phyloP scores from a whole-genome alignment of 345 rosid species.

The Schrenkiella parvula region DNA sequence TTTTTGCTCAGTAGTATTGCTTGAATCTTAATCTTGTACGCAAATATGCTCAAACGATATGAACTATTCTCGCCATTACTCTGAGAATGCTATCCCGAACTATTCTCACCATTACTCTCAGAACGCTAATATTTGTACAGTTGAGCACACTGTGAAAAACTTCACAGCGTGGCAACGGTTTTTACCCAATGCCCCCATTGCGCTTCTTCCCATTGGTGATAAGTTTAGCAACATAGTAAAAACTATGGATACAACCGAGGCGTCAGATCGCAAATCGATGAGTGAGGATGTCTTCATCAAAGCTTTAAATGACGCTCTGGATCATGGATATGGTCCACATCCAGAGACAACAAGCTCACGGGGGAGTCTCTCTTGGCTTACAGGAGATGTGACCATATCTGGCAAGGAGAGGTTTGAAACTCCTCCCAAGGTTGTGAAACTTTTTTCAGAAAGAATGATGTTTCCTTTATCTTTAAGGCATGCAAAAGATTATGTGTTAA shows the following conservation, averaged over 20 bases:
- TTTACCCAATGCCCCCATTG: slow-evolving; percentile 89
- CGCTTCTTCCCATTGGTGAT: slow-evolving; percentile 85
- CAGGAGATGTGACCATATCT: slow-evolving; percentile 40
- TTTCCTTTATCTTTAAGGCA: slow-evolving; percentile 85
- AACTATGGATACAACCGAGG: slow-evolving; percentile 82
- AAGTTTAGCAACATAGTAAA: slow-evolving; percentile 89
- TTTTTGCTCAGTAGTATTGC: neutral
- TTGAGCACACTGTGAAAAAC: slow-evolving; percentile 70
- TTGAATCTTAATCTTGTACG: slow-evolving; percentile 34
- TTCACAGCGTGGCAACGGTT: slow-evolving; percentile 89
- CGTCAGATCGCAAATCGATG: slow-evolving; percentile 62
- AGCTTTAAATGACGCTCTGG: slow-evolving; percentile 73
- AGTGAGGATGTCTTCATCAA: slow-evolving; percentile 72
- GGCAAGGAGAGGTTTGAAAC: slow-evolving; percentile 60
- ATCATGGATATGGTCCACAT: slow-evolving; percentile 78
- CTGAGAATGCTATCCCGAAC: slow-evolving; percentile 63
- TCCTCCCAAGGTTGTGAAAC: slow-evolving; percentile 73
- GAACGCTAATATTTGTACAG: slow-evolving; percentile 87
- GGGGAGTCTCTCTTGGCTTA: slow-evolving; percentile 57
- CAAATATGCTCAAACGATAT: slow-evolving; percentile 53
- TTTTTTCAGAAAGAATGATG: slow-evolving; percentile 77
- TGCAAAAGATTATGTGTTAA: slow-evolving; percentile 62
- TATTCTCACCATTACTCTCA: slow-evolving; percentile 72
- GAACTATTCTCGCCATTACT: slow-evolving; percentile 38
- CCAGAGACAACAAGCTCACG: slow-evolving; percentile 54